A percentile compares a stretch with the other conserved stretches of the same genome.
phyloP scores from a whole-genome alignment of 495 filamentous ascomycete species.

The Xylaria palmicola region DNA sequence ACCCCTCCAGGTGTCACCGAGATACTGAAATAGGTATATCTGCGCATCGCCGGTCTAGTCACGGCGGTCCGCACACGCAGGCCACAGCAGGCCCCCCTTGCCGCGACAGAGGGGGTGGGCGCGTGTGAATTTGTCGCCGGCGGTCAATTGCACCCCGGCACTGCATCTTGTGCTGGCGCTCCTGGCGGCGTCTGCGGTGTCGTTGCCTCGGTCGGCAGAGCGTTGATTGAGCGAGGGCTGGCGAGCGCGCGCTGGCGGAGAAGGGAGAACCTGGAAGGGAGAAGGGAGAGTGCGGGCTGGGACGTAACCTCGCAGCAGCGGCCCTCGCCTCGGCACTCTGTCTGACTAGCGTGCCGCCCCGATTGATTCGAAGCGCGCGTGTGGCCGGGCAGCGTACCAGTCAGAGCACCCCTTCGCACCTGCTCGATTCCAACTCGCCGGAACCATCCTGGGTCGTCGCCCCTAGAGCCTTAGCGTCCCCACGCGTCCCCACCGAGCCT shows the following conservation, averaged over 20 bases:
- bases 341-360: background rate
- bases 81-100: background rate
- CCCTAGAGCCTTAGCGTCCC: slow-evolving; percentile 27
- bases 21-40: background rate
- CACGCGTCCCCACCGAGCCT: no score
- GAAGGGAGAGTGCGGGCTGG: no score
- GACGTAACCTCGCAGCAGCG: background rate
- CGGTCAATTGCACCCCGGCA: background rate
- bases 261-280: background rate
- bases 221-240: background rate
- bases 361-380: background rate
- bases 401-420: no score
- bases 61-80: slow-evolving; percentile 1
- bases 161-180: background rate
- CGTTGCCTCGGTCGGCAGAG: no score
- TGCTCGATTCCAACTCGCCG: slow-evolving; percentile 26
- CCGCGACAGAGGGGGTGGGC: no score
- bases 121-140: background rate
- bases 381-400: background rate
- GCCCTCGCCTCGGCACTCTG: background rate
- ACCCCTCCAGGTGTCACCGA: background rate
- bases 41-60: background rate
- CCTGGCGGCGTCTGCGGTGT: no score
- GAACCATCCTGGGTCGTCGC: slow-evolving; percentile 26
- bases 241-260: no score